Conservation (phyloP, 202 grass and related monocot genomes). For the Carex arenaria region DNA sequence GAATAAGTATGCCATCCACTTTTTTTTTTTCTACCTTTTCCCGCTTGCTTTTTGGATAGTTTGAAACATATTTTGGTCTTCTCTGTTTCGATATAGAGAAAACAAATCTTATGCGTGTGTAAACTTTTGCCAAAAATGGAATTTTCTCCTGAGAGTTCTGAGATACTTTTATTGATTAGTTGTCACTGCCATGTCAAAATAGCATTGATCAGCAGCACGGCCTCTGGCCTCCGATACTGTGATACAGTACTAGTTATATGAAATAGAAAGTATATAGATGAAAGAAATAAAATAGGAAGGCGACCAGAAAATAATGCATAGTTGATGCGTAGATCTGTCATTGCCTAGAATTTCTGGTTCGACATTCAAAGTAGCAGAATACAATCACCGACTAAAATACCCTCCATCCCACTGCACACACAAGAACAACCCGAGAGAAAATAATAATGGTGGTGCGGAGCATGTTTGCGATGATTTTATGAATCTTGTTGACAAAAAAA, state of each 20-base stretch:
- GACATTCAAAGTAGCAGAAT: too few species aligned
- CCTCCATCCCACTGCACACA: neutral
- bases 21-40: neutral
- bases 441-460: neutral
- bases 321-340: too few species aligned
- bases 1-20: slow-evolving; percentile 27
- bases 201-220: too few species aligned
- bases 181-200: too few species aligned
- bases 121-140: neutral
- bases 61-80: neutral
- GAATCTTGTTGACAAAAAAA: neutral
- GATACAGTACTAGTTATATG: too few species aligned
- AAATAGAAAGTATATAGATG: too few species aligned
- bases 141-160: neutral
- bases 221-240: too few species aligned
- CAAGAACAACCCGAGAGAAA: neutral
- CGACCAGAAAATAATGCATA: too few species aligned
- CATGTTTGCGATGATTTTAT: too few species aligned
- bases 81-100: slow-evolving; percentile 7
- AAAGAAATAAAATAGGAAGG: too few species aligned
- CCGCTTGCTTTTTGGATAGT: slow-evolving; percentile 14
- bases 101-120: slow-evolving; percentile 2
- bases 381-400: too few species aligned
- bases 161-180: neutral
- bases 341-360: too few species aligned